phyloP scores from a whole-genome alignment of 2,329 filamentous ascomycete genomes.

The Fusarium setosum region DNA sequence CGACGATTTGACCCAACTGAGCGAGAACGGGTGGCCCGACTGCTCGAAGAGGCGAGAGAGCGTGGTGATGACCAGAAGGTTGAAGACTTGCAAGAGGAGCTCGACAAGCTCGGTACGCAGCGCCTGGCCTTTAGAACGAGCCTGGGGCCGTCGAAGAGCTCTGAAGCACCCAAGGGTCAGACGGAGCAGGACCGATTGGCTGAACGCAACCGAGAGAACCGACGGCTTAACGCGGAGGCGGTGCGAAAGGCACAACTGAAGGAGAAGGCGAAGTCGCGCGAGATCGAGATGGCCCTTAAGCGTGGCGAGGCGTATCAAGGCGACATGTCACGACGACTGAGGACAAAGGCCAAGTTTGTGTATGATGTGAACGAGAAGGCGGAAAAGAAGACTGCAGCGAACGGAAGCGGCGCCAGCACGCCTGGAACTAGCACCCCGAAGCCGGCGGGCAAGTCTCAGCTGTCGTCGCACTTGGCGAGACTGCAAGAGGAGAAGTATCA shows the following conservation, averaged over 20 bases:
- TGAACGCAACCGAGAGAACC: slow-evolving; percentile 85
- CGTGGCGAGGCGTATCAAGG: slow-evolving; percentile 71
- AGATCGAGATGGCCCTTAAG: slow-evolving; percentile 69
- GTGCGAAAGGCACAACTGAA: slow-evolving; percentile 91
- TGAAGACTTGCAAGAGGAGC: slow-evolving; percentile 66
- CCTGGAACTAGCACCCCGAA: slow-evolving; percentile 66
- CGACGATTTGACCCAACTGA: slow-evolving; percentile 74
- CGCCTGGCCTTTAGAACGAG: slow-evolving; percentile 80
- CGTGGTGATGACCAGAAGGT: slow-evolving; percentile 70
- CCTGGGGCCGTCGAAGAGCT: slow-evolving; percentile 65
- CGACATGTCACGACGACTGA: slow-evolving; percentile 71
- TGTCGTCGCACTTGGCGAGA: slow-evolving; percentile 65
- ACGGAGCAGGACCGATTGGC: slow-evolving; percentile 86
- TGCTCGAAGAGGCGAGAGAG: slow-evolving; percentile 74
- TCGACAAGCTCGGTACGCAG: slow-evolving; percentile 72
- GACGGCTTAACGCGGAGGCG: slow-evolving; percentile 85
- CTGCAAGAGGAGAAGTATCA: slow-evolving; percentile 63
- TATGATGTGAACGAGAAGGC: slow-evolving; percentile 68
- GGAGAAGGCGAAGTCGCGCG: slow-evolving; percentile 75
- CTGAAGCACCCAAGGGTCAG: slow-evolving; percentile 58
- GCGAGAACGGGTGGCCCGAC: slow-evolving; percentile 73
- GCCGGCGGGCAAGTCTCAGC: slow-evolving; percentile 52
- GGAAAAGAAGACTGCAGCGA: slow-evolving; percentile 61
- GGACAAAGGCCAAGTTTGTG: slow-evolving; percentile 75
- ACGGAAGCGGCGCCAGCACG: slow-evolving; percentile 61